Evolutionary conservation across 2,329 filamentous ascomycete species (phyloP).

Genomic region (Scortechinia acanthostroma): DNA sequence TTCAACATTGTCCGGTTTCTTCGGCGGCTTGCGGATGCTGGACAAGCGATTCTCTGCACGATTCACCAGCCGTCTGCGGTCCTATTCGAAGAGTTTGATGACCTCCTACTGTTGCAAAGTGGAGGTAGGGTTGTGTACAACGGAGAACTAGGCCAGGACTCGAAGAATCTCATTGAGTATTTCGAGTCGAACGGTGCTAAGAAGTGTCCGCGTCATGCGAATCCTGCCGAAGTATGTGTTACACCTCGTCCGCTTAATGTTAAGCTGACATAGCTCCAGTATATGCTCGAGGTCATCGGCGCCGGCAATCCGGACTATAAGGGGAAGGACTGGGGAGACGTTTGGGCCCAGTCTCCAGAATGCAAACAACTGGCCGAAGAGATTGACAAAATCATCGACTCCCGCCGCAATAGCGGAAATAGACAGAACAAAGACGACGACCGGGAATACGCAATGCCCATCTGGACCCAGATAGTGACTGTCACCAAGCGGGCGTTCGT

Average conservation of each 20-base stretch:
- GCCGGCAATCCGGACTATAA: conserved; percentile 53
- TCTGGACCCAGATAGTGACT: conserved; percentile 39
- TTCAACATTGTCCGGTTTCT: conserved; percentile 57
- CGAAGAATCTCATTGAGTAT: conserved; percentile 36
- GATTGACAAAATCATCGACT: conserved; percentile 39
- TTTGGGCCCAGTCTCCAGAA: conserved; percentile 47
- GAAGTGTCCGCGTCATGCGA: conserved; percentile 36
- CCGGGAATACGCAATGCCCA: conserved; percentile 56
- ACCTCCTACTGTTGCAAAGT: conserved; percentile 40
- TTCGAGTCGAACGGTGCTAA: conserved; percentile 39
- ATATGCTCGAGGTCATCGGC: conserved; percentile 49
- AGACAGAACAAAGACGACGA: conserved; percentile 28
- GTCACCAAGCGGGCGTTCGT: conserved; percentile 51
- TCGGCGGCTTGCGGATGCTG: conserved; percentile 49
- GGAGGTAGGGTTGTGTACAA: conserved; percentile 46
- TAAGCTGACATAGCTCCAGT: conserved; percentile 15
- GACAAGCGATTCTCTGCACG: conserved; percentile 51
- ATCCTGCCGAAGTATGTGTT: conserved; percentile 38
- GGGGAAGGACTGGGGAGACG: conserved; percentile 54
- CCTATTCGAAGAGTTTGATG: conserved; percentile 48
- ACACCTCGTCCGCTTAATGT: neutral
- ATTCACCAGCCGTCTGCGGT: conserved; percentile 52
- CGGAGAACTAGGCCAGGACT: conserved; percentile 42
- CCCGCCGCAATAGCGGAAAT: conserved; percentile 19
- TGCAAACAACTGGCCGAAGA: conserved; percentile 34